Base-by-base conservation (phyloP, 2,329 filamentous ascomycete species). In the Aspergillus pseudonomiae region DNA sequence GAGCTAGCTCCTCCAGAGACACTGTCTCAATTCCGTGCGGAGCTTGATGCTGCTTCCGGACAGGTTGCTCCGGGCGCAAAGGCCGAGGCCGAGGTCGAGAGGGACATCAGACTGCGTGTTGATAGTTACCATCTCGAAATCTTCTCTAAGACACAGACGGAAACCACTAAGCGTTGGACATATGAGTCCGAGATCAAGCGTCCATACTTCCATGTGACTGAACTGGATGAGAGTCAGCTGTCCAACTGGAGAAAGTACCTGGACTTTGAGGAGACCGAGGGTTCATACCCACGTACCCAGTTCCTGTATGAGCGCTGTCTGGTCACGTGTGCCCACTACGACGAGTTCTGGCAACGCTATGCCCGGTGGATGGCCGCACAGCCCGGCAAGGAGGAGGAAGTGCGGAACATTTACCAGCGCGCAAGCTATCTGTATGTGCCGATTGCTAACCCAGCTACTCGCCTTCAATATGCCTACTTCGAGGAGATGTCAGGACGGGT, bases 261-360 rank as follows among this genome's bases (percentile, higher is more conserved):
- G 52, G 94, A 98, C 75, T 98, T 96, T 71, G 95, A 99, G 75
- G 95, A 99, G 79, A 80, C 85, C 0, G 91, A 97, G 77, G 93
- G 91, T 59, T 88, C 94, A 67, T 92, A 89, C 68, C 79, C 84
- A 16, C 88, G 95, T 63, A 90, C 86, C 53, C 86, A 91, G 6
- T 95, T 95, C 73, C 81, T 99, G 36, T 98, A 99, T 75, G 95
- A 99, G 81, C 89, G 95, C 58, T 98, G 94, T 72, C 80, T 99
- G 59, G 92, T 97, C 41, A 94, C 93, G 0, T 96, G 92, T 73
- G 94, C 95, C 19, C 91, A 96, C 69, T 97, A 99, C 75, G 94
- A 98, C 57, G 94, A 98, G 75, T 96, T 98, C 78, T 99, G 95
- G 95, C 88, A 96, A 72, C 91, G 95, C n/a, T 99, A 97, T 78